Evolutionary conservation across 345 rosid species (phyloP).

Genomic region (Limnanthes douglasii): DNA sequence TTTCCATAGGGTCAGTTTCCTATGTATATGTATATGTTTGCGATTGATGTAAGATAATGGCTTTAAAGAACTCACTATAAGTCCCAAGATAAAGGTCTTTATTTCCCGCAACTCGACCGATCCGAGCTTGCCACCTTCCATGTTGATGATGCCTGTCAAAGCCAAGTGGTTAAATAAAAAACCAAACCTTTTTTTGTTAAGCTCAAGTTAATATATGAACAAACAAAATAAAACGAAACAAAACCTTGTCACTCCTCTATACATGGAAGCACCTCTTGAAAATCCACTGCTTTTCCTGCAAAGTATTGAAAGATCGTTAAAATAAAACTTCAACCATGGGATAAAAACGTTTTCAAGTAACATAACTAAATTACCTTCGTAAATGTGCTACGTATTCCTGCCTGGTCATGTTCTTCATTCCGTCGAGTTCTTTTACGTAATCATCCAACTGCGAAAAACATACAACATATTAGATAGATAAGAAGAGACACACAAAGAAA

Average conservation of each 20-base stretch:
- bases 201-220: neutral
- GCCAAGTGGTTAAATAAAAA: constrained; percentile 5
- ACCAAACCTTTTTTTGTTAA: neutral
- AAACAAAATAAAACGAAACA: neutral
- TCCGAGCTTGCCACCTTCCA: constrained; percentile 99
- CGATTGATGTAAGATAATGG: neutral
- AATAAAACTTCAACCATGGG: neutral
- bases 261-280: constrained; percentile 96
- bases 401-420: constrained; percentile 73
- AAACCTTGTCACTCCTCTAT: constrained; percentile 98
- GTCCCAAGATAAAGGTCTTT: constrained; percentile 98
- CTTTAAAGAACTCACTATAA: constrained; percentile 34
- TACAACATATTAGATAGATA: constrained; percentile 2
- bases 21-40: too few relatives aligned
- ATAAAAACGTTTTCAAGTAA: neutral
- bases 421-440: constrained; percentile 65
- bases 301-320: neutral
- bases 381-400: constrained; percentile 93
- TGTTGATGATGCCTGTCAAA: constrained; percentile 76
- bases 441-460: constrained; percentile 38
- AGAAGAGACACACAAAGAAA: constrained; percentile 1
- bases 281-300: constrained; percentile 96
- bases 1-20: too few relatives aligned
- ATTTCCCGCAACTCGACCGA: constrained; percentile 97
- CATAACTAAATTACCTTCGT: constrained; percentile 35